phyloP scores from a whole-genome alignment of 768 basidiomycete species.

The Leccinum subtestaceum region DNA sequence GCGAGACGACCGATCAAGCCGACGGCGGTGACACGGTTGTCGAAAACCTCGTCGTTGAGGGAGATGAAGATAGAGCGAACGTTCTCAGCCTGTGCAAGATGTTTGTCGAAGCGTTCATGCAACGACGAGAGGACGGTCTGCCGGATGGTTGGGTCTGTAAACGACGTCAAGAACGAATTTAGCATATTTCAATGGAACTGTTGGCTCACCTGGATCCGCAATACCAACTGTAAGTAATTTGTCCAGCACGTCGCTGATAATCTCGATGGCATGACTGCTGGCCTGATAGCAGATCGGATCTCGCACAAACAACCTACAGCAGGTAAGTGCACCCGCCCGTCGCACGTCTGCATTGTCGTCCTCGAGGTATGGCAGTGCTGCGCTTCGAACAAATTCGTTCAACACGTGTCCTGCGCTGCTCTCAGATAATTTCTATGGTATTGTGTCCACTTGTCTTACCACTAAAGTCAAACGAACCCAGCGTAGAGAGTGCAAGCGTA shows the following conservation, averaged over 20 bases:
- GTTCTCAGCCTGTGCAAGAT: slow-evolving; percentile 96
- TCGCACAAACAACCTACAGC: slow-evolving; percentile 86
- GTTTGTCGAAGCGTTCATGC: slow-evolving; percentile 93
- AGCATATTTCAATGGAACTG: not conserved
- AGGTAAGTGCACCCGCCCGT: slow-evolving; percentile 86
- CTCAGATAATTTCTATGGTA: slow-evolving; percentile 11
- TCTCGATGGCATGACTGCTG: slow-evolving; percentile 92
- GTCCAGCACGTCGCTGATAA: slow-evolving; percentile 97
- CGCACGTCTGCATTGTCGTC: slow-evolving; percentile 88
- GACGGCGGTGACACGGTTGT: slow-evolving; percentile 90
- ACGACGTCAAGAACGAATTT: slow-evolving; percentile 6
- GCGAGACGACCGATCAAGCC: slow-evolving; percentile 89
- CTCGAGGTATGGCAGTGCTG: slow-evolving; percentile 90
- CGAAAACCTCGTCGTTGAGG: slow-evolving; percentile 94
- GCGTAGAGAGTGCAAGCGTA: slow-evolving; percentile 79
- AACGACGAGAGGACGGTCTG: slow-evolving; percentile 82
- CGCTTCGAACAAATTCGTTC: slow-evolving; percentile 92
- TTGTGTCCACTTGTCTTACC: slow-evolving; percentile 44
- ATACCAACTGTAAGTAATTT: slow-evolving; percentile 94
- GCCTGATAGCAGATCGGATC: slow-evolving; percentile 97
- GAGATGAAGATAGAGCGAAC: slow-evolving; percentile 97
- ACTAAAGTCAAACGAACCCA: slow-evolving; percentile 92
- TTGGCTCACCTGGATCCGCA: slow-evolving; percentile 80
- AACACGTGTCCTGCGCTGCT: slow-evolving; percentile 71
- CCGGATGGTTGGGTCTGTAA: slow-evolving; percentile 69